These are phyloP conservation scores for Zymoseptoria brevis DNA, from an alignment of 2,329 filamentous ascomycete genomes.

Conservation along the genomic window DNA sequence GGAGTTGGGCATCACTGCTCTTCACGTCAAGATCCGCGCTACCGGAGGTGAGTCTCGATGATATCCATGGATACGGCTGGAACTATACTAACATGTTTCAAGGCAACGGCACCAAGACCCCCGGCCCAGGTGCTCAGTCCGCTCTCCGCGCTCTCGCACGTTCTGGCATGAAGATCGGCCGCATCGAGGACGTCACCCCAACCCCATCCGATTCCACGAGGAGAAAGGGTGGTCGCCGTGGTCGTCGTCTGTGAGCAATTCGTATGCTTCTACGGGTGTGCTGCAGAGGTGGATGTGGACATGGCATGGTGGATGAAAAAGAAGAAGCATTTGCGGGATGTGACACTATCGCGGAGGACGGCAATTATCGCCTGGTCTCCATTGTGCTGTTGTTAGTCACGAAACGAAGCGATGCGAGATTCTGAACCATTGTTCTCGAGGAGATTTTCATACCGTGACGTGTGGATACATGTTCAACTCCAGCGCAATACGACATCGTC, in stretches of 20 bases:
- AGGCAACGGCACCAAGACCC: slow-evolving; percentile 99
- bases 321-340: slow-evolving; percentile 23
- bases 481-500: no score
- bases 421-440: not conserved
- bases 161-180: slow-evolving; percentile 99
- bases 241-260: slow-evolving; percentile 82
- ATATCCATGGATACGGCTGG: not conserved
- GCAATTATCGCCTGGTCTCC: slow-evolving; percentile 32
- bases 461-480: no score
- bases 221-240: slow-evolving; percentile 99
- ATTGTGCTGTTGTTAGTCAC: slow-evolving; percentile 22
- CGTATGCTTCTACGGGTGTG: slow-evolving; percentile 13
- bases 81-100: slow-evolving; percentile 1
- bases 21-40: slow-evolving; percentile 99
- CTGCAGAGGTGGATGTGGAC: slow-evolving; percentile 6
- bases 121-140: slow-evolving; percentile 96
- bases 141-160: slow-evolving; percentile 97
- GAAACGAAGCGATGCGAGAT: slow-evolving; percentile 17
- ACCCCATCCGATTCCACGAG: slow-evolving; percentile 98
- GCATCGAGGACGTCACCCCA: slow-evolving; percentile 98
- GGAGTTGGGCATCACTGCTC: slow-evolving; percentile 80
- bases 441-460: no score
- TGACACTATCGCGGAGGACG: slow-evolving; percentile 34
- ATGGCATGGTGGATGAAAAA: slow-evolving; percentile 12
- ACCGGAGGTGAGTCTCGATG: slow-evolving; percentile 68